Conservation (phyloP, 805 yeast genomes). For the Trichomonascus vanleenenianus region DNA sequence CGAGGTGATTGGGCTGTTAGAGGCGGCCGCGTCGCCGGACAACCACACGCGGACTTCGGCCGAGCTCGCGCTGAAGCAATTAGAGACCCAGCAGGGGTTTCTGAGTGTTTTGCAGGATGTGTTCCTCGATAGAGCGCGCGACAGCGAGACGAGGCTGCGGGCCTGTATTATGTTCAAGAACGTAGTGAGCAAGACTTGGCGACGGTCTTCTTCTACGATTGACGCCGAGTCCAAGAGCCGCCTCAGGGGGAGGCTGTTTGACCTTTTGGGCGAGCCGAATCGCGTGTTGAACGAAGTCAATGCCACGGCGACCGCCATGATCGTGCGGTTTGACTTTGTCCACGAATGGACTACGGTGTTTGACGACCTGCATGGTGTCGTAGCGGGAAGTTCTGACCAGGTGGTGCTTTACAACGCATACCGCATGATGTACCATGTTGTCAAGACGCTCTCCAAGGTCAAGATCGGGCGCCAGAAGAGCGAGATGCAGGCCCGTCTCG, state of each 20-base stretch:
- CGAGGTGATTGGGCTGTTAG: conserved; percentile 27
- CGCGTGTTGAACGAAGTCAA: conserved; percentile 72
- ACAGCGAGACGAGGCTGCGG: conserved; percentile 73
- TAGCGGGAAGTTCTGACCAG: conserved; percentile 34
- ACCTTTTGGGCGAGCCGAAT: conserved; percentile 58
- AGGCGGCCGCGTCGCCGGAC: conserved; percentile 39
- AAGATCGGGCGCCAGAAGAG: conserved; percentile 77
- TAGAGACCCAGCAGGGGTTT: conserved; percentile 61
- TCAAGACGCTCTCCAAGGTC: conserved; percentile 67
- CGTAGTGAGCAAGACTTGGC: conserved; percentile 80
- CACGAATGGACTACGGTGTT: conserved; percentile 76
- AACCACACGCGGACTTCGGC: conserved; percentile 52
- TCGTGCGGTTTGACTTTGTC: conserved; percentile 82
- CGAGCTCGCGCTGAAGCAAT: conserved; percentile 56
- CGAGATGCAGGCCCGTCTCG: conserved; percentile 46
- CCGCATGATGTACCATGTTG: conserved; percentile 63
- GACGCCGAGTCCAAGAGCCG: conserved; percentile 59
- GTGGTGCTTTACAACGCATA: conserved; percentile 51
- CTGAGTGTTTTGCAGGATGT: conserved; percentile 48
- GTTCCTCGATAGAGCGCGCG: conserved; percentile 50
- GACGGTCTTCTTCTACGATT: conserved; percentile 50
- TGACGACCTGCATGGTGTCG: conserved; percentile 38
- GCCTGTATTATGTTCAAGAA: conserved; percentile 84
- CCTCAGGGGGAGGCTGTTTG: conserved; percentile 53
- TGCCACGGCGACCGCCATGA: conserved; percentile 72